phyloP scores from a whole-genome alignment of 2,329 filamentous ascomycete genomes.

The Rutstroemia sp. region DNA sequence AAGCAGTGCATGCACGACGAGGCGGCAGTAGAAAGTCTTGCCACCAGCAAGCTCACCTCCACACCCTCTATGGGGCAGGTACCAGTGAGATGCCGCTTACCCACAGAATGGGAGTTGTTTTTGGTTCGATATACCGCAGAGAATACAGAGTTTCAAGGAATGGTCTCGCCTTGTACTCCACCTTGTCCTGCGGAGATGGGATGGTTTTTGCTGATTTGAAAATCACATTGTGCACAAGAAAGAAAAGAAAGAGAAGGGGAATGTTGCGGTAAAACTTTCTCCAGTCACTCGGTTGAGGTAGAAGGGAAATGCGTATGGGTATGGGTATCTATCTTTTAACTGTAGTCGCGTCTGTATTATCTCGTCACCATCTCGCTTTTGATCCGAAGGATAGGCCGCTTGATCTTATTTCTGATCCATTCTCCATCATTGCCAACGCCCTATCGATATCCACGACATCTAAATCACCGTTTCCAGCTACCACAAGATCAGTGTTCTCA shows the following conservation, averaged over 20 bases:
- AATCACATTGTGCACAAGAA: background rate
- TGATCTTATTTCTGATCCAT: constrained; percentile 15
- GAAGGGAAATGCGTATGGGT: background rate
- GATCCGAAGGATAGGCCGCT: constrained; percentile 12
- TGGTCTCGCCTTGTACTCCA: constrained; percentile 69
- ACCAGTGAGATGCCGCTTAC: background rate
- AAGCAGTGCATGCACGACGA: no score
- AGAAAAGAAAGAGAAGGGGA: background rate
- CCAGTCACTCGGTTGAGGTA: background rate
- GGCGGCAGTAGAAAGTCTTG: no score
- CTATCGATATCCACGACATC: constrained; percentile 61
- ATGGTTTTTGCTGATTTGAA: constrained; percentile 1
- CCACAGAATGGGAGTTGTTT: background rate
- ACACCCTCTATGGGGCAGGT: background rate
- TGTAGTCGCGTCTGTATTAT: constrained; percentile 10
- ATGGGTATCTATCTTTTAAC: constrained; percentile 3
- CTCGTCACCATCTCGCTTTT: constrained; percentile 37
- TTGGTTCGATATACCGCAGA: constrained; percentile 54
- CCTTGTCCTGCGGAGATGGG: constrained; percentile 58
- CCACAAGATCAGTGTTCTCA: constrained; percentile 14
- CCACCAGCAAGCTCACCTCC: background rate
- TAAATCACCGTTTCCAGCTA: constrained; percentile 30
- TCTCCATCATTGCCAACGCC: constrained; percentile 48
- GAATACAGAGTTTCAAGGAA: constrained; percentile 72
- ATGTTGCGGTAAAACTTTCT: background rate